Conservation (phyloP, 805 yeast species). For the Candida succiphila region DNA sequence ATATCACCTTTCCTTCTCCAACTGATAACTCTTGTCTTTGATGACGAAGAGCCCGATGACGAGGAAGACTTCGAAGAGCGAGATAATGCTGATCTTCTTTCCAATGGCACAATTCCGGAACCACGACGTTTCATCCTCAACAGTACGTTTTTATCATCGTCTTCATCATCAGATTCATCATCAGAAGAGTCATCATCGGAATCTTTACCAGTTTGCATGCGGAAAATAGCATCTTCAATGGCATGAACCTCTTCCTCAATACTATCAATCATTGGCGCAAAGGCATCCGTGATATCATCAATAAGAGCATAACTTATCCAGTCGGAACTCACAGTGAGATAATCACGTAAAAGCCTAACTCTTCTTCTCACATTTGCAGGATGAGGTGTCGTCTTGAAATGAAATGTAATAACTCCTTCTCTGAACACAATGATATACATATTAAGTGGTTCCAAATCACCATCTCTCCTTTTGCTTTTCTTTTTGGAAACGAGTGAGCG, state of each 20-base stretch:
- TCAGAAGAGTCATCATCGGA: conserved; percentile 33
- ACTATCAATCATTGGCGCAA: conserved; percentile 91
- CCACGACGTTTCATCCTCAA: conserved; percentile 18
- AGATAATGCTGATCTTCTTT: conserved; percentile 11
- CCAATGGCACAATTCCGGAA: conserved; percentile 11
- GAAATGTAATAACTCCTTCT: conserved; percentile 88
- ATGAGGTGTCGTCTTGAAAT: conserved; percentile 91
- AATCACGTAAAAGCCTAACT: conserved; percentile 79
- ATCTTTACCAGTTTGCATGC: conserved; percentile 66
- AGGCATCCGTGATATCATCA: conserved; percentile 95
- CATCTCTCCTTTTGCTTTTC: conserved; percentile 20
- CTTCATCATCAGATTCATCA: conserved; percentile 28
- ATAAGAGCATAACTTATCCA: conserved; percentile 96
- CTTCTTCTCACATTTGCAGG: conserved; percentile 93
- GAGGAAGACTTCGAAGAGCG: conserved; percentile 10
- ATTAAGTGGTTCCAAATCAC: conserved; percentile 78
- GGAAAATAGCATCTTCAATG: conserved; percentile 87
- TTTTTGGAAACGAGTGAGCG: conserved; percentile 12
- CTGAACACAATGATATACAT: conserved; percentile 89
- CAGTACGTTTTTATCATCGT: conserved; percentile 22
- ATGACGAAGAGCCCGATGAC: conserved; percentile 20
- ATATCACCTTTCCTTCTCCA: conserved; percentile 94
- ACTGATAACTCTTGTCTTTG: conserved; percentile 37
- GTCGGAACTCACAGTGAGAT: conserved; percentile 82
- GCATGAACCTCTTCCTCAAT: conserved; percentile 90